Evolutionary conservation across 2,329 filamentous ascomycete species (phyloP).

Genomic region (Parascedosporium putredinis): DNA sequence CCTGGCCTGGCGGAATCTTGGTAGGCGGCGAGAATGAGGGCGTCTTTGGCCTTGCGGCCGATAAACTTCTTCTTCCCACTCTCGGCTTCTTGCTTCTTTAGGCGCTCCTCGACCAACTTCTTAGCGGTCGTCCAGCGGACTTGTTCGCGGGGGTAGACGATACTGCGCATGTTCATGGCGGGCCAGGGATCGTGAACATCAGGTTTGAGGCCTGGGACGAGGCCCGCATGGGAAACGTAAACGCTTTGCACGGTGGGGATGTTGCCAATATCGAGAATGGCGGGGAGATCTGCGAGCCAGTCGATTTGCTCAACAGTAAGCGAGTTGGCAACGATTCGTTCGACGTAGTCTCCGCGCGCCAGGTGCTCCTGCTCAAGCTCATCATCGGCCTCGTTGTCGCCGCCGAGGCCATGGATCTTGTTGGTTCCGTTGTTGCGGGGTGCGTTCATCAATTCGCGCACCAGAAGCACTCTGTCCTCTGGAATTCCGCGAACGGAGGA

Average conservation of each 20-base stretch:
- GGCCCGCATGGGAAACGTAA: constrained; percentile 72
- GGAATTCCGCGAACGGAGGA: constrained; percentile 85
- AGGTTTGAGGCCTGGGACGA: constrained; percentile 65
- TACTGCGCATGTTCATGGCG: constrained; percentile 86
- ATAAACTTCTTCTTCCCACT: constrained; percentile 8
- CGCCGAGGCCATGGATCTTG: constrained; percentile 17
- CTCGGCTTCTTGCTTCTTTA: constrained; percentile 12
- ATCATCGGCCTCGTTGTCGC: constrained; percentile 17
- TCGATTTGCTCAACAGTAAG: constrained; percentile 47
- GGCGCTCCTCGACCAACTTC: constrained; percentile 15
- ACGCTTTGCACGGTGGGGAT: constrained; percentile 38
- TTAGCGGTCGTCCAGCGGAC: constrained; percentile 22
- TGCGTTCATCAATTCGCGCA: constrained; percentile 33
- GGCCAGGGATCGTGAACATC: constrained; percentile 64
- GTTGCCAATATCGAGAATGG: constrained; percentile 65
- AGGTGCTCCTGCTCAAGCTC: constrained; percentile 16
- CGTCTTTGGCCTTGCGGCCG: constrained; percentile 9
- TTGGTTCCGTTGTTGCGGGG: constrained; percentile 2
- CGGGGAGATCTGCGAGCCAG: constrained; percentile 62
- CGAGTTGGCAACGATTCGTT: constrained; percentile 45
- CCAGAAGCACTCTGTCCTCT: constrained; percentile 74
- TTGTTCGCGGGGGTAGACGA: constrained; percentile 43
- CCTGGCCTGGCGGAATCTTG: constrained; percentile 7
- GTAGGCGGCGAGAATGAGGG: constrained; percentile 9
- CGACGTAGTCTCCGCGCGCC: constrained; percentile 24